These are phyloP conservation scores for Lasiodiplodia hormozganensis DNA, from an alignment of 2,329 filamentous ascomycete genomes.

Conservation along the genomic window DNA sequence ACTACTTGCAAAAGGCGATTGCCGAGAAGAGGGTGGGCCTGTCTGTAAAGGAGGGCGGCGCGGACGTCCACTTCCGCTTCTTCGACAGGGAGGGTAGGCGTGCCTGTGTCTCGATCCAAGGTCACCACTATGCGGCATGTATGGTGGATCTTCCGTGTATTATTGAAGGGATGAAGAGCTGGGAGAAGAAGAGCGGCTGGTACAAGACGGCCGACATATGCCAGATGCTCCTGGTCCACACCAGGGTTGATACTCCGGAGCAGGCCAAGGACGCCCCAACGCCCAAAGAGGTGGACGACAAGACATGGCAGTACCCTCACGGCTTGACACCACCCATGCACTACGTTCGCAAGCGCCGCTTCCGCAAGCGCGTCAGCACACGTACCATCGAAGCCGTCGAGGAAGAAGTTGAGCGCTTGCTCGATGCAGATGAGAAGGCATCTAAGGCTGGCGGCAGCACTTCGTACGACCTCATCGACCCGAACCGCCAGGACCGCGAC, in stretches of 20 bases:
- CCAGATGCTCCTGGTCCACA: slow-evolving; percentile 85
- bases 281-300: slow-evolving; percentile 73
- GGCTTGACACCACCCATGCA: slow-evolving; percentile 89
- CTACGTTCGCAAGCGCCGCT: slow-evolving; percentile 80
- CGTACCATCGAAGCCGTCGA: slow-evolving; percentile 87
- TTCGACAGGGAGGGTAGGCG: slow-evolving; percentile 75
- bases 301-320: slow-evolving; percentile 77
- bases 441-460: slow-evolving; percentile 61
- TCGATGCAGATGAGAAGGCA: slow-evolving; percentile 68
- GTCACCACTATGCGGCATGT: slow-evolving; percentile 75
- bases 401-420: slow-evolving; percentile 75
- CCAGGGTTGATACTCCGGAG: slow-evolving; percentile 65
- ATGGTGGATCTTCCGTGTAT: slow-evolving; percentile 87
- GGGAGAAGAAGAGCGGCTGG: slow-evolving; percentile 81
- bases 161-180: slow-evolving; percentile 90
- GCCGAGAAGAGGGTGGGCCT: slow-evolving; percentile 78
- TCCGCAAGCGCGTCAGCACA: slow-evolving; percentile 81
- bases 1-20: slow-evolving; percentile 79
- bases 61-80: slow-evolving; percentile 82
- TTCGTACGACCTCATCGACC: slow-evolving; percentile 63
- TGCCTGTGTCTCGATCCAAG: slow-evolving; percentile 74
- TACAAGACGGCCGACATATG: slow-evolving; percentile 89
- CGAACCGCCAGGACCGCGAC: slow-evolving; percentile 36
- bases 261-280: slow-evolving; percentile 62
- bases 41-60: slow-evolving; percentile 68